Percentiles rank a stretch among this genome's conserved stretches.
Conservation (phyloP, 768 basidiomycete species). For the Hericium coralloides region DNA sequence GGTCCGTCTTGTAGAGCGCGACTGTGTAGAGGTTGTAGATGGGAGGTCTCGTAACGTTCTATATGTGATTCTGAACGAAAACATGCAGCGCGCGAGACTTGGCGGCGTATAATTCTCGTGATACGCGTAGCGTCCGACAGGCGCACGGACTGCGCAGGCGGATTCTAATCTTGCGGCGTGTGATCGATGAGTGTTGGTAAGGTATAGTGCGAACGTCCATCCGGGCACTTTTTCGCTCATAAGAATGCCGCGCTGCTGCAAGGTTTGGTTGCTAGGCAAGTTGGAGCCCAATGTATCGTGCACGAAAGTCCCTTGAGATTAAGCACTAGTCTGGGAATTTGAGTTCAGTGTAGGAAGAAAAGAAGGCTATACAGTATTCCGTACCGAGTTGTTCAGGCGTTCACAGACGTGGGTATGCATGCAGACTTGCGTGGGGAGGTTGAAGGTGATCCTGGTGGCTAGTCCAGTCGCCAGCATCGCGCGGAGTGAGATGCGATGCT, state of each 20-base stretch:
- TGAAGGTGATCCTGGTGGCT: background rate
- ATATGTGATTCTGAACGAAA: too few species aligned
- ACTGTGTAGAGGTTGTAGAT: constrained; percentile 13
- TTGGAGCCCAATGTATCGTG: constrained; percentile 19
- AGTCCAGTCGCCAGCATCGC: background rate
- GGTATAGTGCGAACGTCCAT: background rate
- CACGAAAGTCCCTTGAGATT: constrained; percentile 23
- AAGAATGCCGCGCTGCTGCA: constrained; percentile 20
- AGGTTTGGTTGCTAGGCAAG: constrained; percentile 16
- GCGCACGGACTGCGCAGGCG: constrained; percentile 14
- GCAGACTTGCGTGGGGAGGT: background rate
- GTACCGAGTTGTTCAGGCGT: background rate
- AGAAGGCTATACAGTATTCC: background rate
- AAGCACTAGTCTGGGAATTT: constrained; percentile 12
- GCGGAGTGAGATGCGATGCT: too few species aligned
- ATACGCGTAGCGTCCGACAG: constrained; percentile 28
- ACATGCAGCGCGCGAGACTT: constrained; percentile 18
- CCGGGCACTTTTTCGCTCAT: background rate
- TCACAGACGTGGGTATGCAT: background rate
- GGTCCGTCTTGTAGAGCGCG: background rate
- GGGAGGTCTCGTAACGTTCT: too few species aligned
- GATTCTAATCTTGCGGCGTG: constrained; percentile 14
- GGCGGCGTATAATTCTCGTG: constrained; percentile 9
- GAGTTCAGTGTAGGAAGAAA: background rate
- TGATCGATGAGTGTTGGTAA: background rate